Evolutionary conservation across 768 basidiomycete species (phyloP).

Genomic region (Galerina sulciceps): DNA sequence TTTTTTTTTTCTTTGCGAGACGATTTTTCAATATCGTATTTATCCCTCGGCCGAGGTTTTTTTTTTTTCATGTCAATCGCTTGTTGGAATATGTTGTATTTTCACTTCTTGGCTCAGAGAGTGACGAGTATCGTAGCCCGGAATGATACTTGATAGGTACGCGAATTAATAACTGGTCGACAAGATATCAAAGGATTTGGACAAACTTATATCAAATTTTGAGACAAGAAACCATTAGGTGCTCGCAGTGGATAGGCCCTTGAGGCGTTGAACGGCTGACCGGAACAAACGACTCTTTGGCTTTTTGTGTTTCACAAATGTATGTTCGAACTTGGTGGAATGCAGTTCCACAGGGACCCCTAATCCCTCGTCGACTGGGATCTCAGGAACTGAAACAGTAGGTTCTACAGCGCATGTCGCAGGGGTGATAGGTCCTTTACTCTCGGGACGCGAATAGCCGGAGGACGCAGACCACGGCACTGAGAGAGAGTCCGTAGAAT

Average conservation of each 20-base stretch:
- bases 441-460: slow-evolving; percentile 38
- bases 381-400: slow-evolving; percentile 45
- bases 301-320: slow-evolving; percentile 25
- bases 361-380: slow-evolving; percentile 41
- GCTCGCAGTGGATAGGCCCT: slow-evolving; percentile 32
- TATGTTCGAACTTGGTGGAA: slow-evolving; percentile 13
- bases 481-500: slow-evolving; percentile 19
- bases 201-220: too few species aligned
- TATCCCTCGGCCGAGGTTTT: slow-evolving; percentile 18
- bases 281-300: slow-evolving; percentile 39
- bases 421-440: slow-evolving; percentile 54
- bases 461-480: slow-evolving; percentile 20
- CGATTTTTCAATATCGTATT: slow-evolving; percentile 8
- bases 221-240: slow-evolving; percentile 19
- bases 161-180: too few species aligned
- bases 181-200: too few species aligned
- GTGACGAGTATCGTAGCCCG: too few species aligned
- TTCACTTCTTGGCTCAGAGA: background rate
- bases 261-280: slow-evolving; percentile 41
- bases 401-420: slow-evolving; percentile 44
- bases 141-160: too few species aligned
- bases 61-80: slow-evolving; percentile 17
- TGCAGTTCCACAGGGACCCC: slow-evolving; percentile 26
- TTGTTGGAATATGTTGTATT: slow-evolving; percentile 1
- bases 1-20: slow-evolving; percentile 20